Base-by-base conservation (phyloP, 495 filamentous ascomycete genomes). In the Astrothelium macrocarpum region DNA sequence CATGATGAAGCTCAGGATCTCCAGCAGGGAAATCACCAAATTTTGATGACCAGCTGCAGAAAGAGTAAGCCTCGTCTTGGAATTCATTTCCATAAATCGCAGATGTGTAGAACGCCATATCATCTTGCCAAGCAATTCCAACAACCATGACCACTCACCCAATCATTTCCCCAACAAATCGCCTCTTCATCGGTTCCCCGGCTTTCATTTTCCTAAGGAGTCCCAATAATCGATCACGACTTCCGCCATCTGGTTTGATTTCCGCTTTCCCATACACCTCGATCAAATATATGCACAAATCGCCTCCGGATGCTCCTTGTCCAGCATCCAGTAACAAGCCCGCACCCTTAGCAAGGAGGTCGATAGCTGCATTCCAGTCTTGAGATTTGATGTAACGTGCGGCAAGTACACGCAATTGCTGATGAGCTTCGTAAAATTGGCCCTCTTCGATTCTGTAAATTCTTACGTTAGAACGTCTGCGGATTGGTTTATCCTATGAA, bases 371-470 rank as follows among this genome's bases (percentile, higher is more conserved):
- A 71, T 81, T 74, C 78, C 86, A 96, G 82, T 94, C 91, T 45
- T 80, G 77, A 29, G 85, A 79, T 75, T 97, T 97, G 69, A 90
- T 82, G 74, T 99, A 96, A 32, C 94, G 90, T 58, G 89, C 88
- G 36, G 91, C 90, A 67, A 97, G 90, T 32, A 95, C 90, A 39
- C 94, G 89, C 63, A 96, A 87, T 78, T 98, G 95, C 74, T 98
- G 94, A 75, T 95, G 91, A 61, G 94, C 94, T 82, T 98, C 94
- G 78, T 98, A 98, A 79, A 84, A 96, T 69, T 90, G 84, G 65
- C 94, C 95, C 76, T 94, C 91, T 66, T 85, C 81, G 75, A 96
- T 97, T 72, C 93, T 95, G 76, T 11, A 34, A 20, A 11, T 14
- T 32, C 32, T 62, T 65, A 67, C 61, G 32, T 58, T 18, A 60